These are phyloP conservation scores for Mycena crocata DNA, from an alignment of 768 basidiomycete genomes.

Conservation along the genomic window DNA sequence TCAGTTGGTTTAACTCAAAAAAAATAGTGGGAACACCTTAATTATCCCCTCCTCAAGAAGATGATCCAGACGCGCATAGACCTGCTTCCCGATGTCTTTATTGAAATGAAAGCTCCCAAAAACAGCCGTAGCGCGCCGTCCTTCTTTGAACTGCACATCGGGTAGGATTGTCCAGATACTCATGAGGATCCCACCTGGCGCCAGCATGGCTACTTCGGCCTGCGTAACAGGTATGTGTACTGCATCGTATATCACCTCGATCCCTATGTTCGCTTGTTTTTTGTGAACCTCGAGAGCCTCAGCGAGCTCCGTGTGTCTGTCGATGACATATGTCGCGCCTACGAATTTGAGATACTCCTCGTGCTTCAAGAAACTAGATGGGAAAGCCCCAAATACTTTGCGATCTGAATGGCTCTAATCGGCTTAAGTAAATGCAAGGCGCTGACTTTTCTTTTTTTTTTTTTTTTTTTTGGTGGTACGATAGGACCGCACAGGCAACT, in stretches of 20 bases:
- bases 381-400: slow-evolving; percentile 51
- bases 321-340: slow-evolving; percentile 55
- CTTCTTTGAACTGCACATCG: neutral
- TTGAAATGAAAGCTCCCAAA: neutral
- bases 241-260: neutral
- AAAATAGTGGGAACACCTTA: neutral
- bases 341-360: slow-evolving; percentile 45
- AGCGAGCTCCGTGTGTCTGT: slow-evolving; percentile 34
- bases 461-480: no score
- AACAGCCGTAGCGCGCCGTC: neutral
- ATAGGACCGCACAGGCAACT: no score
- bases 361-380: slow-evolving; percentile 52
- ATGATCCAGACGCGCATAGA: neutral
- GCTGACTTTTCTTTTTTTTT: no score
- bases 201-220: neutral
- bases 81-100: neutral
- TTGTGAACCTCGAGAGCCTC: neutral
- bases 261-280: neutral
- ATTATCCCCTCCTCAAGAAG: neutral
- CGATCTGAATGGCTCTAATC: slow-evolving; percentile 53
- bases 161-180: neutral
- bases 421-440: no score
- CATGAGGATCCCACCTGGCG: neutral
- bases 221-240: neutral
- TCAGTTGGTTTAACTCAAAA: neutral